These are phyloP conservation scores for Arthrobotrys musiformis DNA, from an alignment of 2,329 filamentous ascomycete genomes.

Conservation along the genomic window DNA sequence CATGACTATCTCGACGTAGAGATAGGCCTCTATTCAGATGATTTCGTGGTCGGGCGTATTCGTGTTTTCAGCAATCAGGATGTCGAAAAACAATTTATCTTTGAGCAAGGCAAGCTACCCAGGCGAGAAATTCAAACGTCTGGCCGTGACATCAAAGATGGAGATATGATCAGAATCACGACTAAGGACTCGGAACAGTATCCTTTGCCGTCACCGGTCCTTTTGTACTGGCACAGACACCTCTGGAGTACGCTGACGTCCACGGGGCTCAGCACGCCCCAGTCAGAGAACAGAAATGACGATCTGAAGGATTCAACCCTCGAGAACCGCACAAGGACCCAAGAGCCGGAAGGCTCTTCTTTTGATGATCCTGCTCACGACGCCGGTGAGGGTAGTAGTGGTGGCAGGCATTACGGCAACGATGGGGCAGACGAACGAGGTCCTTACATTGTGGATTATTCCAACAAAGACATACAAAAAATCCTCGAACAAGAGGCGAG, in stretches of 20 bases:
- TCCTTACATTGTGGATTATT: not conserved
- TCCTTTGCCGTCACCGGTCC: constrained; percentile 15
- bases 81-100: constrained; percentile 21
- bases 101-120: not conserved
- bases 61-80: not conserved
- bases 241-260: constrained; percentile 18
- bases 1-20: constrained; percentile 22
- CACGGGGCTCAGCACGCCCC: not conserved
- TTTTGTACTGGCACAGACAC: constrained; percentile 16
- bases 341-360: too few relatives aligned
- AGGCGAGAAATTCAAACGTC: not conserved
- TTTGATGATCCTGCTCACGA: too few relatives aligned
- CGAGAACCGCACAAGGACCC: not conserved
- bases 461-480: not conserved
- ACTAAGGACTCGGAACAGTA: not conserved
- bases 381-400: too few relatives aligned
- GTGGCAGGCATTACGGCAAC: too few relatives aligned
- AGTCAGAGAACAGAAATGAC: too few relatives aligned
- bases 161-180: constrained; percentile 14
- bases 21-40: not conserved
- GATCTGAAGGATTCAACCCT: too few relatives aligned
- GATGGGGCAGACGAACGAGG: not conserved
- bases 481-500: not conserved
- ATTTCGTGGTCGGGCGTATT: not conserved
- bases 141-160: constrained; percentile 4